Base-by-base conservation (phyloP, 2,329 filamentous ascomycete genomes). In the Podosphaera aphanis region DNA sequence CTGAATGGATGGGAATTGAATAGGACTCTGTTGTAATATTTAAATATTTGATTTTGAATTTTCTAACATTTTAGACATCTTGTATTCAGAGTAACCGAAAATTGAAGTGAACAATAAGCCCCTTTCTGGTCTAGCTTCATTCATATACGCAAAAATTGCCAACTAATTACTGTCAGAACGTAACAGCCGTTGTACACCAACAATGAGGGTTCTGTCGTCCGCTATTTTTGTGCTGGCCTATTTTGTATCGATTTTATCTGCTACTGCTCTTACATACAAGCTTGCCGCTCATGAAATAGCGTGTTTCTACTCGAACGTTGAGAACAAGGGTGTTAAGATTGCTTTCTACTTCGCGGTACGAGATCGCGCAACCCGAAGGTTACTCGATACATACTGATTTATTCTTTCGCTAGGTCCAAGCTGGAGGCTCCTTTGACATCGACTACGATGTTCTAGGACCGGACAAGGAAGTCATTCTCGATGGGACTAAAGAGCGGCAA, bases 291-390 rank as follows among this genome's bases (percentile, higher is more conserved):
- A 92, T 66, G 90, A 95, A 69, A 85, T 83, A 64, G 84, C 90
- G 49, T 98, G 90, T 69, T 98, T 98, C 74, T 94, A 82, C 62
- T 74, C 83, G 47, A 68, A 75, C 54, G 79, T 88, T 46, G 76
- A 85, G 52, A 74, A 81, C 60, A 71, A 74, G 61, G 79, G 79
- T 55, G 75, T 82, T 57, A 98, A 98, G 73, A 70, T 98, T 54
- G 86, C 90, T 43, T 98, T 98, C 61, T 98, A 98, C 68, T 98
- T 98, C 65, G 92, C 90, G 49, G 90, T 98, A 67, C 53, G 79
- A 66, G 31, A 16, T 29, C 15, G 21, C 29, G 27, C 23, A 15
- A 16, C 21, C 10, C 2, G n/a, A 10, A n/a, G 16, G 13, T 29
- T 2, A 15, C 27, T 27, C n/a, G 11, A 15, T 5, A 7, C 20